A percentile compares a stretch with the other conserved stretches of the same genome.
Evolutionary conservation across 805 yeast species (phyloP).

Genomic region (Wickerhamomyces queroliae): DNA sequence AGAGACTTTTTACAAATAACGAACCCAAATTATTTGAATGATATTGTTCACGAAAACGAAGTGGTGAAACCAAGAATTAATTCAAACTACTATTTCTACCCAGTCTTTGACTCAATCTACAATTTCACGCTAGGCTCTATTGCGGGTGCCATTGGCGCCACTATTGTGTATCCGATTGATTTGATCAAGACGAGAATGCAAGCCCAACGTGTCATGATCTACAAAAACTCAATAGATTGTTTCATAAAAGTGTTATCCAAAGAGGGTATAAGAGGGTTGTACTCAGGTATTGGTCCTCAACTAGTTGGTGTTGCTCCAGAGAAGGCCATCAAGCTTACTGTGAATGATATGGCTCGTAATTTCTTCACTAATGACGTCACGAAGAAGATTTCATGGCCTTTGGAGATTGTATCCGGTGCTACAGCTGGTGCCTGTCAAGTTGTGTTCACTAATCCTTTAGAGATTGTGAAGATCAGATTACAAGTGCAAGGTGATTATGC

Average conservation of each 20-base stretch:
- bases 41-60: constrained; percentile 26
- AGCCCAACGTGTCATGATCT: constrained; percentile 75
- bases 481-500: constrained; percentile 82
- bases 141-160: constrained; percentile 98
- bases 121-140: constrained; percentile 87
- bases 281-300: constrained; percentile 92
- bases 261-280: constrained; percentile 83
- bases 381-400: constrained; percentile 42
- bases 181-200: constrained; percentile 96
- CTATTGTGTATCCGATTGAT: constrained; percentile 95
- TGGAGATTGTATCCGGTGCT: constrained; percentile 87
- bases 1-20: constrained; percentile 29
- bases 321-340: constrained; percentile 93
- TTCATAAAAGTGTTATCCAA: constrained; percentile 64
- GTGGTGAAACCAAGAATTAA: constrained; percentile 21
- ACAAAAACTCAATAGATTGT: constrained; percentile 82
- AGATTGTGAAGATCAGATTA: constrained; percentile 88
- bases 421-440: constrained; percentile 97
- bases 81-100: constrained; percentile 38
- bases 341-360: constrained; percentile 81
- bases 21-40: constrained; percentile 30
- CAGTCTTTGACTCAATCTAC: constrained; percentile 80
- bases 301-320: constrained; percentile 97
- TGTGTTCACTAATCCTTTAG: constrained; percentile 91
- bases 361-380: constrained; percentile 50